Conservation (phyloP, 1,284 basidiomycete genomes). For the Ustanciosporium gigantosporum region DNA sequence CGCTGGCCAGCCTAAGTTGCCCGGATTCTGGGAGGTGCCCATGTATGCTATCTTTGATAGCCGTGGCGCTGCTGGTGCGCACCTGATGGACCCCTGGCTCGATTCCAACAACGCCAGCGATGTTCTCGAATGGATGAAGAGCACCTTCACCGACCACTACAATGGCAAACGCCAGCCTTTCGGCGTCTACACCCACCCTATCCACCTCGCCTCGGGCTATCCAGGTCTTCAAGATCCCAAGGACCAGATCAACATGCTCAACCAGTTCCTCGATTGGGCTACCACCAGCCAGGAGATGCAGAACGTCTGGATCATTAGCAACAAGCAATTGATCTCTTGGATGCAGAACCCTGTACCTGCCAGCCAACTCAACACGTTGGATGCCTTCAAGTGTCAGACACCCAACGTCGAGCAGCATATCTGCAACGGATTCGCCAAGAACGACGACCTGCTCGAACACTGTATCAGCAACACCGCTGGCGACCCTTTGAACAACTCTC, state of each 20-base stretch:
- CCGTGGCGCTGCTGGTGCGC: constrained; percentile 33
- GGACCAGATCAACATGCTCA: constrained; percentile 66
- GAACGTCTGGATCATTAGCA: constrained; percentile 77
- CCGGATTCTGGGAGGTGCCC: constrained; percentile 65
- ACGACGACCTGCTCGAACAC: constrained; percentile 46
- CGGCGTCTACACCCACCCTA: constrained; percentile 79
- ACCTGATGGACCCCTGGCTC: constrained; percentile 83
- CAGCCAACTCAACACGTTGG: constrained; percentile 52
- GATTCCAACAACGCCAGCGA: constrained; percentile 58
- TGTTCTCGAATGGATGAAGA: constrained; percentile 74
- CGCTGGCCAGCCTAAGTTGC: constrained; percentile 73
- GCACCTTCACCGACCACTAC: constrained; percentile 70
- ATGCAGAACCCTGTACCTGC: constrained; percentile 70
- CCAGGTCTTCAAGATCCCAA: constrained; percentile 39
- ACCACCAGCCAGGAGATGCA: constrained; percentile 57
- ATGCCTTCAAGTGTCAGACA: constrained; percentile 52
- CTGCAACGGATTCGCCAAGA: constrained; percentile 49
- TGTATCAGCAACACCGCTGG: constrained; percentile 51
- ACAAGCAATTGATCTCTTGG: constrained; percentile 75
- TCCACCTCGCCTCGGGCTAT: constrained; percentile 71
- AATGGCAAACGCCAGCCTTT: constrained; percentile 76
- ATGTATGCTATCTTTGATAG: constrained; percentile 50
- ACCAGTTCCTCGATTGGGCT: constrained; percentile 79
- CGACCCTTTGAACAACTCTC: constrained; percentile 51
- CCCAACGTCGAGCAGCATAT: constrained; percentile 43